phyloP scores from a whole-genome alignment of 192 early-diverging fungal species.

The Coemansia sp. region DNA sequence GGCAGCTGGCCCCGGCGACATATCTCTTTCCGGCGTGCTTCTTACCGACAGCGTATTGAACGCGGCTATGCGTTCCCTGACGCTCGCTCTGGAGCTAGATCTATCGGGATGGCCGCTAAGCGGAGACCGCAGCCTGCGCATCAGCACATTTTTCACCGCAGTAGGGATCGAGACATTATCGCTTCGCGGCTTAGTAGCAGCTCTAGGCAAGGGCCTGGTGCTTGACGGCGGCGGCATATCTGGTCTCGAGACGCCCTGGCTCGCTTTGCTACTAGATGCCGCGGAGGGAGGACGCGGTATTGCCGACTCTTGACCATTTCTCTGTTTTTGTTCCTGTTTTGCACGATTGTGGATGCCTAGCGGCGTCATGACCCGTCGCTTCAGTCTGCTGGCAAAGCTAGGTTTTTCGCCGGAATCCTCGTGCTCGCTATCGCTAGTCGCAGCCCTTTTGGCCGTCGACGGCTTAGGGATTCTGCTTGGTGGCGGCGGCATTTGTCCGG shows the following conservation, averaged over 20 bases:
- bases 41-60: slow-evolving; percentile 30
- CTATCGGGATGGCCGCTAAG: slow-evolving; percentile 24
- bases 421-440: not conserved
- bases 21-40: not conserved
- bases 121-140: slow-evolving; percentile 36
- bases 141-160: slow-evolving; percentile 34
- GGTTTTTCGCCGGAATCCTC: not conserved
- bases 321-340: not conserved
- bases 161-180: slow-evolving; percentile 7
- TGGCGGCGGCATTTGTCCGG: not conserved
- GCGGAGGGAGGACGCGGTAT: not conserved
- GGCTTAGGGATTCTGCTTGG: not conserved
- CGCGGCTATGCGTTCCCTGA: slow-evolving; percentile 41
- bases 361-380: not conserved
- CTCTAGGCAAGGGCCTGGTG: slow-evolving; percentile 5
- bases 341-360: not conserved
- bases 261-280: not conserved
- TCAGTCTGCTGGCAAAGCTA: not conserved
- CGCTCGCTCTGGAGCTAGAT: slow-evolving; percentile 21
- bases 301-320: not conserved
- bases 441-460: not conserved
- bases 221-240: slow-evolving; percentile 41
- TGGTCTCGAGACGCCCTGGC: slow-evolving; percentile 11
- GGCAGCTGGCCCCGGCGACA: not conserved
- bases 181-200: not conserved